phyloP scores from a whole-genome alignment of 2,329 filamentous ascomycete genomes.

The Xylaria sp. region DNA sequence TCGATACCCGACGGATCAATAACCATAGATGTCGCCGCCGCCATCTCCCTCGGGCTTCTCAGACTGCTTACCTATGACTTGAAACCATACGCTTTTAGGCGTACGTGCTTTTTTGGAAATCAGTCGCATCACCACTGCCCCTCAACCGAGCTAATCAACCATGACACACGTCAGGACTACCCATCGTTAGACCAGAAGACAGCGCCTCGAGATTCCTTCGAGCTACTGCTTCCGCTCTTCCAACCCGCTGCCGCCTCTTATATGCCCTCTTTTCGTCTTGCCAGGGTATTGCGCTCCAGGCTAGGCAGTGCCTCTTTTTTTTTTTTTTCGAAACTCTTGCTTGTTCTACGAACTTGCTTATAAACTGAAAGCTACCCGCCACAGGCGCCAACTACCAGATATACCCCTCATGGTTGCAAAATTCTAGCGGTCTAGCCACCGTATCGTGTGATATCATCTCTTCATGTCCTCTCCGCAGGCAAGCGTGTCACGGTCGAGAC shows the following conservation, averaged over 20 bases:
- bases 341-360: background rate
- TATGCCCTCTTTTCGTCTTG: slow-evolving; percentile 1
- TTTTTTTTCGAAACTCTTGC: too few species aligned
- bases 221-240: background rate
- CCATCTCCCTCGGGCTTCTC: slow-evolving; percentile 3
- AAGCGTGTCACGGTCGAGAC: slow-evolving; percentile 33
- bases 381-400: background rate
- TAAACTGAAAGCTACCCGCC: background rate
- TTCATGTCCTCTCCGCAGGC: slow-evolving; percentile 47
- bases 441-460: slow-evolving; percentile 23
- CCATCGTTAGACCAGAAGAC: slow-evolving; percentile 12
- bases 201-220: background rate
- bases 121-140: background rate
- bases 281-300: background rate
- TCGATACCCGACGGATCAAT: slow-evolving; percentile 5
- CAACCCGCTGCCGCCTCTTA: background rate
- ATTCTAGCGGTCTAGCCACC: background rate
- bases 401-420: background rate
- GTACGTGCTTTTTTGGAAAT: slow-evolving; percentile 9
- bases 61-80: background rate
- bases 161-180: slow-evolving; percentile 4
- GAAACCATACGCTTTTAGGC: slow-evolving; percentile 38
- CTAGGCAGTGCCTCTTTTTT: background rate
- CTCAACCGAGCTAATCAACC: background rate
- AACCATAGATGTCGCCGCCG: background rate